These are phyloP conservation scores for Balakata baccata DNA, from an alignment of 345 rosid species.

Conservation along the genomic window DNA sequence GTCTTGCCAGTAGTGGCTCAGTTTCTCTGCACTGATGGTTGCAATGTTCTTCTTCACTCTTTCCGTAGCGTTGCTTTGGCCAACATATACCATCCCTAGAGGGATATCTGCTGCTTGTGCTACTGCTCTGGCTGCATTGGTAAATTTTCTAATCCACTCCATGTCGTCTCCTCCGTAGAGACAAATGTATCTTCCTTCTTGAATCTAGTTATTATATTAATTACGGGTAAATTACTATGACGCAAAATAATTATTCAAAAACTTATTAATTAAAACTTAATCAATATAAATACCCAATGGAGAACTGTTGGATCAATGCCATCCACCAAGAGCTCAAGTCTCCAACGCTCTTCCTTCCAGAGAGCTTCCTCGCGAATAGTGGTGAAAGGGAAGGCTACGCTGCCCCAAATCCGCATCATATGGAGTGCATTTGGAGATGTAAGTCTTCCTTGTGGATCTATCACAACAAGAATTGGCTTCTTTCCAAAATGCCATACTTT, in stretches of 20 bases:
- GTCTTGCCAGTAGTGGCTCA: conserved; percentile 35
- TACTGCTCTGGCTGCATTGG: conserved; percentile 22
- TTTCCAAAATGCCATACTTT: conserved; percentile 80
- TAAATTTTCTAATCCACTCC: conserved; percentile 52
- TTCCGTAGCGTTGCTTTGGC: conserved; percentile 41
- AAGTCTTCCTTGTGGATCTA: conserved; percentile 80
- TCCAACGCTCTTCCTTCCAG: conserved; percentile 69
- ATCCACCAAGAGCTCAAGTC: conserved; percentile 71
- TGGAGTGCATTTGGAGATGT: conserved; percentile 77
- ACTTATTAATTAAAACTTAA: too few relatives aligned
- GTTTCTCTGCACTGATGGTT: conserved; percentile 24
- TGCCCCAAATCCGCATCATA: conserved; percentile 99
- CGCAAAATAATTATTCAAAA: too few relatives aligned
- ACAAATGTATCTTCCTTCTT: conserved; percentile 40
- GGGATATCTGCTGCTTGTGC: conserved; percentile 34
- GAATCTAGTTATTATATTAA: conserved; percentile 21
- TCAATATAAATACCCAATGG: conserved; percentile 50
- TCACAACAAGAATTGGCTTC: conserved; percentile 80
- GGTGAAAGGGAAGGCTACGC: conserved; percentile 83
- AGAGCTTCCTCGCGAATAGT: conserved; percentile 66
- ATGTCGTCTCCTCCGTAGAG: conserved; percentile 59
- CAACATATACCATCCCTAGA: conserved; percentile 51
- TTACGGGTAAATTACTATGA: background rate
- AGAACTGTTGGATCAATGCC: conserved; percentile 63
- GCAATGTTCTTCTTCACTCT: conserved; percentile 26